phyloP scores from a whole-genome alignment of 768 basidiomycete species.

The Mrakia blollopis region DNA sequence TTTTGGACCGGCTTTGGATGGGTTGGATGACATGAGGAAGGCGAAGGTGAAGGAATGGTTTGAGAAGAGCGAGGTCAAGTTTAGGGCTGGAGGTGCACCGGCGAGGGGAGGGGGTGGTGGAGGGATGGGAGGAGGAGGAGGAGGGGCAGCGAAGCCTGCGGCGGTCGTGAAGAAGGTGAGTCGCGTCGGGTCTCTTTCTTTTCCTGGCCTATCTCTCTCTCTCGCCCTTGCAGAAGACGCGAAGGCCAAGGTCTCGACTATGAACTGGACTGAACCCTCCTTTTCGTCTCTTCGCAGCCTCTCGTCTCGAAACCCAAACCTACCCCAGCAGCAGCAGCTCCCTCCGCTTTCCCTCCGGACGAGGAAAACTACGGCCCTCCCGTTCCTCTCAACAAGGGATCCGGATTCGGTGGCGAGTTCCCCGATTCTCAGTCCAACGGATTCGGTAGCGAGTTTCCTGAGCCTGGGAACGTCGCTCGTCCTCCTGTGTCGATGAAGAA shows the following conservation, averaged over 20 bases:
- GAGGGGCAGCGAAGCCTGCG: slow-evolving; percentile 43
- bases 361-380: slow-evolving; percentile 14
- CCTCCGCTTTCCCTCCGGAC: neutral
- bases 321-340: neutral
- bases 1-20: slow-evolving; percentile 78
- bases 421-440: slow-evolving; percentile 10
- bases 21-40: slow-evolving; percentile 78
- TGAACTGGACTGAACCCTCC: no score
- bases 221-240: neutral
- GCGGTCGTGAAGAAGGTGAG: slow-evolving; percentile 31
- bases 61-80: slow-evolving; percentile 87
- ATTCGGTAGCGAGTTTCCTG: slow-evolving; percentile 29
- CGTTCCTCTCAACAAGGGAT: slow-evolving; percentile 11
- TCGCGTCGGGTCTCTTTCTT: no score
- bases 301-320: slow-evolving; percentile 9
- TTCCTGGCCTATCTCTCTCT: neutral
- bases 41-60: slow-evolving; percentile 89
- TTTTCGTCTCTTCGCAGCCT: neutral
- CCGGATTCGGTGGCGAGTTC: slow-evolving; percentile 28
- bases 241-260: neutral
- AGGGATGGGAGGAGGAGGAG: slow-evolving; percentile 38
- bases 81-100: slow-evolving; percentile 60
- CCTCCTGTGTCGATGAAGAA: neutral
- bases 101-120: slow-evolving; percentile 31
- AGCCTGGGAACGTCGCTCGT: neutral